Conservation (phyloP, 495 filamentous ascomycete species). For the Neurospora discreta region DNA sequence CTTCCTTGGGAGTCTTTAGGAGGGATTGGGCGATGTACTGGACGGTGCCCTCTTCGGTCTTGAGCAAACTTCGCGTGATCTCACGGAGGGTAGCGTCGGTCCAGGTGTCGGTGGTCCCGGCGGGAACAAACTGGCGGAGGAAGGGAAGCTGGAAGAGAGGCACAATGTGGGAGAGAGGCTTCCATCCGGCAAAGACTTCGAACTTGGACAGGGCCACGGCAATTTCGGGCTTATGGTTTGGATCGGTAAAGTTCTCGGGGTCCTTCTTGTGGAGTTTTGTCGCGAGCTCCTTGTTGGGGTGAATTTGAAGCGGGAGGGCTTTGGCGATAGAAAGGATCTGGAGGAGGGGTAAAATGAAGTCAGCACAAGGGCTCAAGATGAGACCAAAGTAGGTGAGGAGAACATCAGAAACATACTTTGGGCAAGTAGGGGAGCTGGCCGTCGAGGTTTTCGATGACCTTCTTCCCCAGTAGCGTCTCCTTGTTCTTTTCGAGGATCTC, state of each 20-base stretch:
- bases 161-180: constrained; percentile 50
- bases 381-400: too few species aligned
- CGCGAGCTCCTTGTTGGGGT: constrained; percentile 59
- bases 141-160: constrained; percentile 41
- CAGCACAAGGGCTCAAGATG: neutral
- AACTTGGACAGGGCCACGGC: constrained; percentile 66
- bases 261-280: constrained; percentile 50
- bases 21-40: constrained; percentile 40
- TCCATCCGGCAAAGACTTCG: constrained; percentile 70
- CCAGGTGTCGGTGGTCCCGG: constrained; percentile 27
- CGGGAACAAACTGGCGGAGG: constrained; percentile 41
- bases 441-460: constrained; percentile 51
- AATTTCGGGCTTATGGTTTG: constrained; percentile 78
- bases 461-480: constrained; percentile 51
- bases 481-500: constrained; percentile 55
- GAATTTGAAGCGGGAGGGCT: constrained; percentile 72
- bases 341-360: neutral
- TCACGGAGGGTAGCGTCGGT: constrained; percentile 50
- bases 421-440: constrained; percentile 62
- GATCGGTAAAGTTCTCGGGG: constrained; percentile 54
- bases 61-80: constrained; percentile 47
- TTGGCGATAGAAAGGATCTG: constrained; percentile 67
- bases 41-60: constrained; percentile 40
- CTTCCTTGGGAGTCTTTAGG: constrained; percentile 25
- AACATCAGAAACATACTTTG: constrained; percentile 36